Conservation (phyloP, 2,329 filamentous ascomycete genomes). For the Eurotiales sp. region DNA sequence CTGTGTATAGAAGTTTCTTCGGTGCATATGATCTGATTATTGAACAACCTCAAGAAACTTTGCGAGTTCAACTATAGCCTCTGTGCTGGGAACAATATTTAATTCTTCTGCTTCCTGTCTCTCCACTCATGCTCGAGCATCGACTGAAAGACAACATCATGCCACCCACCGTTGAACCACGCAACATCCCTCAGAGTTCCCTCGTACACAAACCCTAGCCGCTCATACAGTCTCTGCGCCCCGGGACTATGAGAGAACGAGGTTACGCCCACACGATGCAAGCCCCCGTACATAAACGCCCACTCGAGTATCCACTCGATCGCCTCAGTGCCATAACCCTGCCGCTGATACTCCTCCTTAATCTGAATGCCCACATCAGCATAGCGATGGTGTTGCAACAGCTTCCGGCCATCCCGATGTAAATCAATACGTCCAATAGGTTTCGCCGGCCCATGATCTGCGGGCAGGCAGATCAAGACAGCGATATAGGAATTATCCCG, state of each 20-base stretch:
- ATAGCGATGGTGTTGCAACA: background rate
- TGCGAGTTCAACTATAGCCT: too few species aligned
- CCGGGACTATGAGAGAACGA: background rate
- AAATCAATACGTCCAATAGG: too few species aligned
- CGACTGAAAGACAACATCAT: background rate
- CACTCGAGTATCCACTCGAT: background rate
- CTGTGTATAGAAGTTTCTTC: too few species aligned
- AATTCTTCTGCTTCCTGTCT: background rate
- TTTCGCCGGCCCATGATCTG: background rate
- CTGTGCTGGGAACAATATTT: too few species aligned
- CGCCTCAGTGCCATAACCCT: slow-evolving; percentile 4
- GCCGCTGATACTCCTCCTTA: background rate
- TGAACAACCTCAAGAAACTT: too few species aligned
- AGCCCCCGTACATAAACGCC: slow-evolving; percentile 1
- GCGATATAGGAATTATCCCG: background rate
- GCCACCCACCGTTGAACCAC: slow-evolving; percentile 1
- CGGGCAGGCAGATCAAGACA: background rate
- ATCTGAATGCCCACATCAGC: background rate
- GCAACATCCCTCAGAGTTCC: background rate
- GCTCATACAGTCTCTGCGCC: slow-evolving; percentile 1
- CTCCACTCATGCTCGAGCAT: slow-evolving; percentile 3
- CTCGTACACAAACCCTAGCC: slow-evolving; percentile 1
- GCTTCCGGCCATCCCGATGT: too few species aligned
- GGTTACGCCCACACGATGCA: background rate
- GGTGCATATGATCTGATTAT: too few species aligned